Base-by-base conservation (phyloP, 176 grass and related monocot species). In the Puccinellia tenuiflora region DNA sequence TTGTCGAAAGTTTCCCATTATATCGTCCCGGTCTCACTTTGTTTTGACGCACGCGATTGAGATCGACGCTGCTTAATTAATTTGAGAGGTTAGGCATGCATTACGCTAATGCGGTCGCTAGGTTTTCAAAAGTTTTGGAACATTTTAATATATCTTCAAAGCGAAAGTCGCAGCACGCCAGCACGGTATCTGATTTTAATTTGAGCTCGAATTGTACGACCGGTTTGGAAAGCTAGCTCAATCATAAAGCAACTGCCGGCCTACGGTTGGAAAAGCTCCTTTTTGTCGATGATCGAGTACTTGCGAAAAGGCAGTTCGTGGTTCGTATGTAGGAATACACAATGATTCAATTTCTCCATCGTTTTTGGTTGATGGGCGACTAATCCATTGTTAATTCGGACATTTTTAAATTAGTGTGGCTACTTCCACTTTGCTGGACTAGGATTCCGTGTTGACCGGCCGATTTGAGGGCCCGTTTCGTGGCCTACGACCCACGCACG, bases 41-140 rank as follows among this genome's bases (percentile, higher is more conserved):
- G 46, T 5, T 16, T 48, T 48, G 46, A 48, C 15, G 46, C 46
- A 48, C 46, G 15, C 46, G 46, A n/a, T n/a, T n/a, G 46, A n/a
- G n/a, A n/a, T n/a, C n/a, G n/a, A n/a, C n/a, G n/a, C 45, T 16
- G 45, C 45, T 47, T 47, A 47, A 47, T 47, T 47, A 47, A 47
- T 12, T 3, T 11, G 13, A 15, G 43, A 46, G 12, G 43, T 4
- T 46, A 16, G 45, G 46, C 46, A n/a, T n/a, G 46, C 46, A 3
- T 78, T 48, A 61, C 31, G 77, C 40, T 85, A 89, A 62, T 89
- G 87, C 70, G 69, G 64, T 76, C 81, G 2, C 42, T 45, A 45
- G 77, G 82, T 85, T 50, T 84, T 17, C 31, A 69, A 81, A 81
- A 57, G 28, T 42, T 81, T 43, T 7, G 50, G 80, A 81, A 50